Conservation (phyloP, 768 basidiomycete genomes). For the Vishniacozyma victoriae region DNA sequence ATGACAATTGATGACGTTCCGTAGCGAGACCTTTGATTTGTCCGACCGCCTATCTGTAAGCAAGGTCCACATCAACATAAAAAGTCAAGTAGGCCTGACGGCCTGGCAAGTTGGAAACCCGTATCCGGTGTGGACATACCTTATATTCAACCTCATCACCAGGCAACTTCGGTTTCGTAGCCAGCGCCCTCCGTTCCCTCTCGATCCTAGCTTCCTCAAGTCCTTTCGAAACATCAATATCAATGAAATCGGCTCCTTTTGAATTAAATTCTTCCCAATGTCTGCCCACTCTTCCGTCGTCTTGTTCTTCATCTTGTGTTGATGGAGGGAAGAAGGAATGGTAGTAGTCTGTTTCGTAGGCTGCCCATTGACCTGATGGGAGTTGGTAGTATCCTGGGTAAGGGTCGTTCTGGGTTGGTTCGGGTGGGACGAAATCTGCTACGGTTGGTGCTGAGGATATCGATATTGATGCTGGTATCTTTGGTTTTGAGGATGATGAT, state of each 20-base stretch:
- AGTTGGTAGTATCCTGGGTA: slow-evolving; percentile 46
- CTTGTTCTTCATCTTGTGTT: slow-evolving; percentile 5
- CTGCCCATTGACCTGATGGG: slow-evolving; percentile 38
- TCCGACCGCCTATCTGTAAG: slow-evolving; percentile 27
- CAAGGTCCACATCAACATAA: background rate
- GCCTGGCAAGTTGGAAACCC: too few relatives aligned
- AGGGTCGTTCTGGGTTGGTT: slow-evolving; percentile 31
- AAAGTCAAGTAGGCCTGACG: too few relatives aligned
- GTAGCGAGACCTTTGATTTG: slow-evolving; percentile 41
- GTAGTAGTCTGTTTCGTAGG: slow-evolving; percentile 42
- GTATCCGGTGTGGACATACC: too few relatives aligned
- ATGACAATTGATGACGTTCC: slow-evolving; percentile 44
- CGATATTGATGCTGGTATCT: slow-evolving; percentile 3
- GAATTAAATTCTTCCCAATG: slow-evolving; percentile 37
- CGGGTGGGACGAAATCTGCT: slow-evolving; percentile 37
- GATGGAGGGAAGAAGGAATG: slow-evolving; percentile 31
- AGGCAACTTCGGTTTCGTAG: slow-evolving; percentile 21
- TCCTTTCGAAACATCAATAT: slow-evolving; percentile 27
- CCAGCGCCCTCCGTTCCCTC: slow-evolving; percentile 15
- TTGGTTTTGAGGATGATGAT: slow-evolving; percentile 9
- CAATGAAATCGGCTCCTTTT: slow-evolving; percentile 21
- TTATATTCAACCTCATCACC: slow-evolving; percentile 37
- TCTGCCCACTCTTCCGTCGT: slow-evolving; percentile 35
- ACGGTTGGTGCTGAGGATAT: slow-evolving; percentile 41
- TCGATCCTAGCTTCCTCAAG: slow-evolving; percentile 29